phyloP scores from a whole-genome alignment of 306 rosid genomes.

The Quillaja saponaria region DNA sequence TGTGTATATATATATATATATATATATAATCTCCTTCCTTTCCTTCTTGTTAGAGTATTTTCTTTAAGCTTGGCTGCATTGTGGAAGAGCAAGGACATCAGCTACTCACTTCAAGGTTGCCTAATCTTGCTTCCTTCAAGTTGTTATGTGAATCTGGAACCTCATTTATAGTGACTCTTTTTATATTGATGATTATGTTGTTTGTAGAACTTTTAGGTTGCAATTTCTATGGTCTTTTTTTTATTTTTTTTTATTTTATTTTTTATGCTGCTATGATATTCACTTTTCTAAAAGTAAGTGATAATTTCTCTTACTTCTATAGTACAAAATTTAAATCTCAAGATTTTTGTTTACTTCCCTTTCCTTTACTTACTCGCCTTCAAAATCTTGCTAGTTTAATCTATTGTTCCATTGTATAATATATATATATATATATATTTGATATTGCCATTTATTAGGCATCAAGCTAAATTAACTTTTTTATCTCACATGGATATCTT shows the following conservation, averaged over 20 bases:
- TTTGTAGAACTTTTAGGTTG: slow-evolving; percentile 97
- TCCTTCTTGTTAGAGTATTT: no score
- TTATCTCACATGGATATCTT: slow-evolving; percentile 17
- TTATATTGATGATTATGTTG: slow-evolving; percentile 29
- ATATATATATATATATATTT: no score
- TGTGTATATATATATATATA: no score
- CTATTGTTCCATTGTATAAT: slow-evolving; percentile 24
- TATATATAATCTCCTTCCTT: no score
- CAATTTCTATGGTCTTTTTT: slow-evolving; percentile 97
- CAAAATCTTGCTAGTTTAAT: slow-evolving; percentile 15
- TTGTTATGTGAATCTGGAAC: slow-evolving; percentile 1
- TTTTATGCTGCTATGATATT: slow-evolving; percentile 89
- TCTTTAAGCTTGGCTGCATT: no score
- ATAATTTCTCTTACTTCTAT: slow-evolving; percentile 42
- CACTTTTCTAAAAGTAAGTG: slow-evolving; percentile 82
- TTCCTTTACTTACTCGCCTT: background rate
- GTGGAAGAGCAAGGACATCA: no score
- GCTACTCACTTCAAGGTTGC: no score
- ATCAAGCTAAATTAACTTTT: slow-evolving; percentile 8
- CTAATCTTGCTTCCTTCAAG: no score
- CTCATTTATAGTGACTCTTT: slow-evolving; percentile 23
- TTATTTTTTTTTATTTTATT: no score
- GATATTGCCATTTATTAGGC: slow-evolving; percentile 18
- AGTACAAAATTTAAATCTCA: slow-evolving; percentile 12
- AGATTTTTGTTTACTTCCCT: slow-evolving; percentile 6